Conservation (phyloP, 768 basidiomycete genomes). For the Boletus subcaerulescens region DNA sequence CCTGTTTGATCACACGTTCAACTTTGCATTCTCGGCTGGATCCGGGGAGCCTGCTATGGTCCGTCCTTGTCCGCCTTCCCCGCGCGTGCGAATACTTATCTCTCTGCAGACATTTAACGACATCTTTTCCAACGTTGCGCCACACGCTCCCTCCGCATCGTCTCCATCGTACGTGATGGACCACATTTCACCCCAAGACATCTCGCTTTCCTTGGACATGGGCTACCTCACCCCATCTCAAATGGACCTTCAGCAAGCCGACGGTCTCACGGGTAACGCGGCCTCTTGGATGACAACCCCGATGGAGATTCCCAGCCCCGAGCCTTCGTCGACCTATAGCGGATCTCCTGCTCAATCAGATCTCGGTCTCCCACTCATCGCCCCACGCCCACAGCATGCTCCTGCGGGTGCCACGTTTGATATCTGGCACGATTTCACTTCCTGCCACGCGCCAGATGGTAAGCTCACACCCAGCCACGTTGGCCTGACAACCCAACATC, state of each 20-base stretch:
- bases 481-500: constrained; percentile 3
- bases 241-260: constrained; percentile 5
- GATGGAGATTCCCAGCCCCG: constrained; percentile 24
- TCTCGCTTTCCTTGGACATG: constrained; percentile 12
- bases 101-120: constrained; percentile 20
- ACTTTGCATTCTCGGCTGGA: constrained; percentile 26
- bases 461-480: neutral
- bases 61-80: neutral
- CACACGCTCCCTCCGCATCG: constrained; percentile 12
- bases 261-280: constrained; percentile 1
- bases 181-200: constrained; percentile 18
- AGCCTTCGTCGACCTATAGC: constrained; percentile 42
- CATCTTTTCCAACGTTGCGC: constrained; percentile 24
- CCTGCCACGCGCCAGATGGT: neutral
- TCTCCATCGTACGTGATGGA: constrained; percentile 25
- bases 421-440: constrained; percentile 16
- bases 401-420: constrained; percentile 9
- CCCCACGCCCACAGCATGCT: constrained; percentile 26
- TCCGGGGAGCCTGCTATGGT: constrained; percentile 17
- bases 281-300: constrained; percentile 11
- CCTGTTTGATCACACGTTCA: constrained; percentile 46
- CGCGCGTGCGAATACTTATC: neutral
- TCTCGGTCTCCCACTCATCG: constrained; percentile 24
- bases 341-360: constrained; percentile 39
- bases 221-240: constrained; percentile 4